phyloP scores from a whole-genome alignment of 164 flowering plant genomes.

The Amborella trichopoda region DNA sequence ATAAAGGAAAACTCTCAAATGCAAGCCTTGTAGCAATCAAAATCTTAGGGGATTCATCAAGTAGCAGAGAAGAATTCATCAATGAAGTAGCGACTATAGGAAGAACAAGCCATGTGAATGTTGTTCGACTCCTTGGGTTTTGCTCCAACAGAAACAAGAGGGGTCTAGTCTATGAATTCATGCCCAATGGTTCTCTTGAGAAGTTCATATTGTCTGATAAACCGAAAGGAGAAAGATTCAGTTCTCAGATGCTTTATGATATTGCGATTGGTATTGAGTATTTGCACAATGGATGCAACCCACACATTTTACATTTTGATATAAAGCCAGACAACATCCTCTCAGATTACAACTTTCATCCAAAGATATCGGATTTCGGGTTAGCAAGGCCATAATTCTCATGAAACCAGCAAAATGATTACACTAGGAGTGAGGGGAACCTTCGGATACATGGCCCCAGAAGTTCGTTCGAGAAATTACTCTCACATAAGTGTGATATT shows the following conservation, averaged over 20 bases:
- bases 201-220: slow-evolving; percentile 1
- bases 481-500: slow-evolving; percentile 2
- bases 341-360: neutral
- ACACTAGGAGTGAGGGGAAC: neutral
- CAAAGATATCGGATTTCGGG: slow-evolving; percentile 4
- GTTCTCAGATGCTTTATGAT: slow-evolving; percentile 1
- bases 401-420: neutral
- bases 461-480: slow-evolving; percentile 1
- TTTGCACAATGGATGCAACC: slow-evolving; percentile 1
- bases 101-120: neutral
- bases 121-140: slow-evolving; percentile 2
- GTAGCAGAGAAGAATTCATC: neutral
- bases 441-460: slow-evolving; percentile 5
- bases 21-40: neutral
- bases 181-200: slow-evolving; percentile 2
- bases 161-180: slow-evolving; percentile 4
- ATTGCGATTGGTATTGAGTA: slow-evolving; percentile 2
- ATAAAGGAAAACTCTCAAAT: neutral
- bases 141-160: neutral
- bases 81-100: slow-evolving; percentile 4
- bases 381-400: slow-evolving; percentile 2
- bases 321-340: slow-evolving; percentile 8
- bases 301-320: slow-evolving; percentile 2
- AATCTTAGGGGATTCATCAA: neutral
- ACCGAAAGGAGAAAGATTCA: neutral